Evolutionary conservation across 129 eudicot genomes (phyloP).

Genomic region (Glebionis coronaria): DNA sequence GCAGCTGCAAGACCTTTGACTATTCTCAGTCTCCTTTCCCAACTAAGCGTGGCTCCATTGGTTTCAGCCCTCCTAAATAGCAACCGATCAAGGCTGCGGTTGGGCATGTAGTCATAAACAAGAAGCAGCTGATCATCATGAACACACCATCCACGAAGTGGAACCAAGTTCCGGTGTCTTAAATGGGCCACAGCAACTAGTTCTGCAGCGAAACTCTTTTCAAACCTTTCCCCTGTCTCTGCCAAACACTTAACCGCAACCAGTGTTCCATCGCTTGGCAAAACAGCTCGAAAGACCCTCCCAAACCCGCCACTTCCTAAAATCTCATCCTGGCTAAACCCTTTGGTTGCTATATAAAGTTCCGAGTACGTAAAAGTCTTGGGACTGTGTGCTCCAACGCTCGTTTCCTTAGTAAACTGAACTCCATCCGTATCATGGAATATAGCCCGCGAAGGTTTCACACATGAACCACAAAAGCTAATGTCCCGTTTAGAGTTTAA

Average conservation of each 20-base stretch:
- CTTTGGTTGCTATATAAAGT: slow-evolving; percentile 79
- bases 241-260: slow-evolving; percentile 87
- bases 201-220: slow-evolving; percentile 90
- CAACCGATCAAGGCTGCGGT: slow-evolving; percentile 77
- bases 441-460: slow-evolving; percentile 19
- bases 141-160: slow-evolving; percentile 95
- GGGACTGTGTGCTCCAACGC: slow-evolving; percentile 42
- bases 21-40: slow-evolving; percentile 59
- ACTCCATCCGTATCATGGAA: slow-evolving; percentile 78
- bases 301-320: slow-evolving; percentile 96
- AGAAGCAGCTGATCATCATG: slow-evolving; percentile 67
- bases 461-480: slow-evolving; percentile 6
- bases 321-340: slow-evolving; percentile 58
- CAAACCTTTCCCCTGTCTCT: slow-evolving; percentile 63
- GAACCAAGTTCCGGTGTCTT: slow-evolving; percentile 89
- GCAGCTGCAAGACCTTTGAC: slow-evolving; percentile 79
- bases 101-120: slow-evolving; percentile 96
- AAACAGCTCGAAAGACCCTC: slow-evolving; percentile 61
- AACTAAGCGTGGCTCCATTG: slow-evolving; percentile 30
- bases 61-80: slow-evolving; percentile 41
- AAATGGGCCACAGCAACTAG: slow-evolving; percentile 93
- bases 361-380: slow-evolving; percentile 79
- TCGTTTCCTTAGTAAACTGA: slow-evolving; percentile 37
- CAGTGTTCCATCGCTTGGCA: slow-evolving; percentile 79
- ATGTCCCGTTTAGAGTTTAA: slow-evolving; percentile 28